These are phyloP conservation scores for Clonostachys solani DNA, from an alignment of 2,329 filamentous ascomycete species.

Conservation along the genomic window DNA sequence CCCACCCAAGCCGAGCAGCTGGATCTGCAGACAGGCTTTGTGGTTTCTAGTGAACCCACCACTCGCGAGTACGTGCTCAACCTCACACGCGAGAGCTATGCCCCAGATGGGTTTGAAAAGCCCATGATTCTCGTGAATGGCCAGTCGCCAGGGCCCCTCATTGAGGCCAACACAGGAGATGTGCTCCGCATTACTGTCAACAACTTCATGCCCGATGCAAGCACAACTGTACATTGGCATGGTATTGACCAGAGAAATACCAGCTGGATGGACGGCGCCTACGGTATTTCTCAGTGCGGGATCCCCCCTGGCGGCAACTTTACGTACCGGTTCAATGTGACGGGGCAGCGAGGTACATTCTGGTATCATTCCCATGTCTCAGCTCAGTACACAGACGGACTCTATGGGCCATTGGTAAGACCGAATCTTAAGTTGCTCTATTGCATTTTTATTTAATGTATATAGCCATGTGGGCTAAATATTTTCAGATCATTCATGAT, in stretches of 20 bases:
- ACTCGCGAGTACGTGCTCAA: too few species aligned
- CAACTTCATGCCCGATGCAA: background rate
- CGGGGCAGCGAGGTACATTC: constrained; percentile 3
- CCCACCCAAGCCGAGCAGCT: too few species aligned
- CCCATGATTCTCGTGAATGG: background rate
- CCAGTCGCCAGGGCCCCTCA: background rate
- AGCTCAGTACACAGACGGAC: constrained; percentile 4
- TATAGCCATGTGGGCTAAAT: too few species aligned
- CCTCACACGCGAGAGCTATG: background rate
- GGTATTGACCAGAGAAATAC: background rate
- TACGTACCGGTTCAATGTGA: constrained; percentile 1
- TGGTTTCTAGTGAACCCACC: too few species aligned
- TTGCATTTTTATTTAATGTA: too few species aligned
- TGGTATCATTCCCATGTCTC: constrained; percentile 6
- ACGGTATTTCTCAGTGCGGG: too few species aligned
- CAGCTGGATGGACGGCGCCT: too few species aligned
- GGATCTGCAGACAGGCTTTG: too few species aligned
- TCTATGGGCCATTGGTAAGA: constrained; percentile 1
- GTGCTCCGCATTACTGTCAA: background rate
- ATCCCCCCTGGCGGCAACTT: background rate
- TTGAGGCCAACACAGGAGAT: background rate
- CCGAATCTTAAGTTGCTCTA: too few species aligned
- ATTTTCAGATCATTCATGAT: too few species aligned
- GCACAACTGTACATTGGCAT: background rate
- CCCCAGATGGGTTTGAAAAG: background rate